phyloP scores from a whole-genome alignment of 1,139 yeast species.

The Debaryomyces psychrophilus region DNA sequence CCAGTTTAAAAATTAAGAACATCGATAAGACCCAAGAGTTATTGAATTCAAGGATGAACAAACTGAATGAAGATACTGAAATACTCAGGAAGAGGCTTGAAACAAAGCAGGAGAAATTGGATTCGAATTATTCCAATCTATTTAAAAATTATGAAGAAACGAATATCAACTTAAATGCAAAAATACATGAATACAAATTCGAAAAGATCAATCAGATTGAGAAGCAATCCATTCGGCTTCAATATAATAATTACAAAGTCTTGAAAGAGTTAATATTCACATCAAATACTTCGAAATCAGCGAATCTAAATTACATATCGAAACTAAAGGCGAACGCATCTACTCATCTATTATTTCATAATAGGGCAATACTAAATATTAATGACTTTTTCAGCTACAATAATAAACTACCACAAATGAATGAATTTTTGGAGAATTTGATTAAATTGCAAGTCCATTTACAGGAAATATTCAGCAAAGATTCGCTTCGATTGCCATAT shows the following conservation, averaged over 20 bases:
- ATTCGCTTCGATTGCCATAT: slow-evolving; percentile 34
- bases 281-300: slow-evolving; percentile 13
- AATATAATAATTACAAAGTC: slow-evolving; percentile 27
- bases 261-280: slow-evolving; percentile 30
- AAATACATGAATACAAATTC: slow-evolving; percentile 21
- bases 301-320: slow-evolving; percentile 9
- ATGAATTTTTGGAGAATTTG: slow-evolving; percentile 45
- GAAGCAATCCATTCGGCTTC: slow-evolving; percentile 32
- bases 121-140: slow-evolving; percentile 13
- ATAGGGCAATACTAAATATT: slow-evolving; percentile 35
- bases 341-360: slow-evolving; percentile 22
- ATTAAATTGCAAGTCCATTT: slow-evolving; percentile 38
- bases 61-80: slow-evolving; percentile 16
- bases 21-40: slow-evolving; percentile 24
- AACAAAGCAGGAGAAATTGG: slow-evolving; percentile 15
- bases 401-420: slow-evolving; percentile 31
- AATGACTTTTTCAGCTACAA: slow-evolving; percentile 33
- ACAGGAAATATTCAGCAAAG: slow-evolving; percentile 27
- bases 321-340: slow-evolving; percentile 1
- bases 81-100: slow-evolving; percentile 13
- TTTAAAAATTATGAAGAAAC: slow-evolving; percentile 9
- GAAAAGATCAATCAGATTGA: slow-evolving; percentile 33
- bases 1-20: slow-evolving; percentile 24
- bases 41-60: slow-evolving; percentile 20
- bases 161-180: slow-evolving; percentile 14